A percentile compares a stretch with the other conserved stretches of the same genome.
These are phyloP conservation scores for Microdochium nivale DNA, from an alignment of 2,329 filamentous ascomycete genomes.

Conservation along the genomic window DNA sequence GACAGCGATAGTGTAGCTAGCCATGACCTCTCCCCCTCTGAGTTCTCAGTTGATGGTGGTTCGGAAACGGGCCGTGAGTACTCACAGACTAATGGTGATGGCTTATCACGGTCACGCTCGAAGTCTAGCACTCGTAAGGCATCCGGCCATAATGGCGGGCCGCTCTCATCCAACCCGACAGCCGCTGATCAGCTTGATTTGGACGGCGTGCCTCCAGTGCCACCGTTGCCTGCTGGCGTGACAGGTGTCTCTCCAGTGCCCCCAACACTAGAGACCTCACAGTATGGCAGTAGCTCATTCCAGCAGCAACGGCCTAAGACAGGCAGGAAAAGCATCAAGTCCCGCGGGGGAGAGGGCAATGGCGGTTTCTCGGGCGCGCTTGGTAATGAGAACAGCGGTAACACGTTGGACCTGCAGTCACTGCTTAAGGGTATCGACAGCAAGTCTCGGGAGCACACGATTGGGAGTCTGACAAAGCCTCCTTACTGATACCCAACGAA, in stretches of 20 bases:
- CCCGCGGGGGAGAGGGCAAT: constrained; percentile 15
- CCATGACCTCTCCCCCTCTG: constrained; percentile 59
- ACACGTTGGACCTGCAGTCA: constrained; percentile 20
- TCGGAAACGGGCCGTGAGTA: constrained; percentile 9
- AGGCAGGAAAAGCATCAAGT: constrained; percentile 15
- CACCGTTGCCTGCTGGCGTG: constrained; percentile 36
- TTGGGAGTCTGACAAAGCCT: constrained; percentile 21
- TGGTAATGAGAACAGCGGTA: constrained; percentile 10
- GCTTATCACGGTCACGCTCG: constrained; percentile 11
- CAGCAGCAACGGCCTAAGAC: constrained; percentile 26
- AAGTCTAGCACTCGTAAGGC: constrained; percentile 20
- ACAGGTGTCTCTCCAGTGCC: constrained; percentile 12
- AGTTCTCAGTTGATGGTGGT: constrained; percentile 47
- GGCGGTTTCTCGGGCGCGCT: constrained; percentile 13
- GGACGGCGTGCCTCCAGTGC: constrained; percentile 44
- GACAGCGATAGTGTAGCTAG: constrained; percentile 63
- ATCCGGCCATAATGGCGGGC: constrained; percentile 14
- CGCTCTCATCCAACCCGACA: constrained; percentile 18
- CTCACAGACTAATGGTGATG: constrained; percentile 7
- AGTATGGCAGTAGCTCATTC: constrained; percentile 16
- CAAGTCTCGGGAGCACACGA: constrained; percentile 19
- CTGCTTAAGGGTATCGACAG: constrained; percentile 24
- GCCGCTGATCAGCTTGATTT: constrained; percentile 21
- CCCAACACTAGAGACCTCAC: constrained; percentile 12
- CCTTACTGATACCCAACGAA: constrained; percentile 14